Evolutionary conservation across 2,329 filamentous ascomycete species (phyloP).

Genomic region (Cadophora sp.): DNA sequence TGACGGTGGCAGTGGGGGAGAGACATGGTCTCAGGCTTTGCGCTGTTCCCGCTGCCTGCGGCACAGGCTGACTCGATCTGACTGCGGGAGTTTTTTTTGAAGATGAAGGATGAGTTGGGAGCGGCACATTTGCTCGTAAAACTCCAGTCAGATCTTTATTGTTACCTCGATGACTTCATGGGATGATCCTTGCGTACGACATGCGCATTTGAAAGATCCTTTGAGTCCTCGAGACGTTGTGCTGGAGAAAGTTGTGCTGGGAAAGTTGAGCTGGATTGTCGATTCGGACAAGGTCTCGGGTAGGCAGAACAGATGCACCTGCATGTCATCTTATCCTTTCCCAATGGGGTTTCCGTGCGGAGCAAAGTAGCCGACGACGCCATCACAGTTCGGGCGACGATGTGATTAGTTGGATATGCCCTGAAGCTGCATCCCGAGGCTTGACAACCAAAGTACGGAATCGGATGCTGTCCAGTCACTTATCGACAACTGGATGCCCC

Average conservation of each 20-base stretch:
- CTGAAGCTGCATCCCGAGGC: slow-evolving; percentile 6
- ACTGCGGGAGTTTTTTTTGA: background rate
- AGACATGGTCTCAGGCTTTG: background rate
- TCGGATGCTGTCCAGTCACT: background rate
- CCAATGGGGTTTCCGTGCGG: slow-evolving; percentile 13
- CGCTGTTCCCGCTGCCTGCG: background rate
- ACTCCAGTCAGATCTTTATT: background rate
- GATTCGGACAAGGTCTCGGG: background rate
- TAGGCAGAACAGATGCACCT: background rate
- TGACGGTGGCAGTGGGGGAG: background rate
- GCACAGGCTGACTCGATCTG: background rate
- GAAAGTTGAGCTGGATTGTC: background rate
- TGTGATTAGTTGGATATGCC: background rate
- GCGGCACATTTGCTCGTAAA: background rate
- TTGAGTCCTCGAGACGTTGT: background rate
- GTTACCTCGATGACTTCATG: slow-evolving; percentile 1
- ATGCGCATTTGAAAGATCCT: background rate
- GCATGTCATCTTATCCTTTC: slow-evolving; percentile 8
- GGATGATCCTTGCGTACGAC: no score
- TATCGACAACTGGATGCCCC: background rate
- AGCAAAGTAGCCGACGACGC: slow-evolving; percentile 4
- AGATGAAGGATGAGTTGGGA: background rate
- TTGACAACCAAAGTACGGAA: background rate
- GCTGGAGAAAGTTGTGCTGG: background rate
- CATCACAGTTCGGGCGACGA: slow-evolving; percentile 1